Evolutionary conservation across 164 flowering plant genomes (phyloP).

Genomic region (Stephania yunnanensis): DNA sequence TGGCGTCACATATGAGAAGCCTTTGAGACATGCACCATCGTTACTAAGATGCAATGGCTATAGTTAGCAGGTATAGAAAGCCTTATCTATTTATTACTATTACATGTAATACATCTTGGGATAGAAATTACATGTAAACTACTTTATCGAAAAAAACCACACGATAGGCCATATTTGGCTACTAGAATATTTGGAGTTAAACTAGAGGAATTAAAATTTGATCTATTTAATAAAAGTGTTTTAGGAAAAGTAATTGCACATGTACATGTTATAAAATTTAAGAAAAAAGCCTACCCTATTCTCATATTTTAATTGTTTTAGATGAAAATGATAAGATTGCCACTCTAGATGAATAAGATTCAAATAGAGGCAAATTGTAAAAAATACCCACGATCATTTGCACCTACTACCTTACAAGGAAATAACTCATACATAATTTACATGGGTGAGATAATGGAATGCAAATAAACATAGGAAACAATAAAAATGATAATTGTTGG

Average conservation of each 20-base stretch:
- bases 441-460: background rate
- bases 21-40: slow-evolving; percentile 13
- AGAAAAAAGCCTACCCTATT: background rate
- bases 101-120: no score
- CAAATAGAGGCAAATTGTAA: background rate
- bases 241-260: no score
- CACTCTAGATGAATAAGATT: background rate
- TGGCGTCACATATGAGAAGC: slow-evolving; percentile 16
- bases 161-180: no score
- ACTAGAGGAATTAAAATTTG: no score
- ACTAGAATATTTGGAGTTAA: no score
- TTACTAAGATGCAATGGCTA: slow-evolving; percentile 18
- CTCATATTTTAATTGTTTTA: background rate
- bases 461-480: background rate
- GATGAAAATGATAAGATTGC: background rate
- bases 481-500: background rate
- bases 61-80: slow-evolving; percentile 17
- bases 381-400: background rate
- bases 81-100: no score
- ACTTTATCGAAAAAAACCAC: no score
- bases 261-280: slow-evolving; percentile 6
- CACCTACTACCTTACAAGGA: background rate
- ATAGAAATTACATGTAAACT: no score
- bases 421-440: background rate
- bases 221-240: no score